Percentiles rank a stretch among this genome's conserved stretches.
Conservation (phyloP, 1,284 basidiomycete genomes). For the Trichosporon asahii region DNA sequence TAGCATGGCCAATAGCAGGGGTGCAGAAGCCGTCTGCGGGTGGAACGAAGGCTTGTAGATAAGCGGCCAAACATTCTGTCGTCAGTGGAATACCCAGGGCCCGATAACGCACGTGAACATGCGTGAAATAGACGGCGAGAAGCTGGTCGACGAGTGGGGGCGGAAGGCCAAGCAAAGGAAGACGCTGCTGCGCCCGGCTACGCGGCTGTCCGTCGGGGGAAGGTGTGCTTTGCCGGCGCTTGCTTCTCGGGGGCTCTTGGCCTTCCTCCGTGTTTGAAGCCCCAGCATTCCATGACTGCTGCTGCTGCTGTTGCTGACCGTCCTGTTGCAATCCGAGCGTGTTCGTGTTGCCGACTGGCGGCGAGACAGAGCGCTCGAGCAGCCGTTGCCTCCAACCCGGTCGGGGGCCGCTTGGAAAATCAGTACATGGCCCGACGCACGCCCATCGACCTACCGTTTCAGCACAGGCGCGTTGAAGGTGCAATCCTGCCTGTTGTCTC, state of each 20-base stretch:
- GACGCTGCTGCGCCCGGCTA: slow-evolving; percentile 11
- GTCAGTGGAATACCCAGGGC: neutral
- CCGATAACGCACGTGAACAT: slow-evolving; percentile 39
- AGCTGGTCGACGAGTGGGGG: slow-evolving; percentile 34
- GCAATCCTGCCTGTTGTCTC: slow-evolving; percentile 29
- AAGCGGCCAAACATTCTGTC: slow-evolving; percentile 48
- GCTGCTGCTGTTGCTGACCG: neutral
- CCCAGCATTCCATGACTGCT: neutral
- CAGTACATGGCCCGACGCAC: neutral
- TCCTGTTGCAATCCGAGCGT: neutral
- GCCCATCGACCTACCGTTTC: slow-evolving; percentile 27
- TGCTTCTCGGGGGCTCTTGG: neutral
- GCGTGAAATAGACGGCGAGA: slow-evolving; percentile 42
- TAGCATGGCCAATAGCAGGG: slow-evolving; percentile 44
- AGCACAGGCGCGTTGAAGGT: slow-evolving; percentile 30
- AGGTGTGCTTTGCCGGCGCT: neutral
- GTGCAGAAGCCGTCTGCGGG: slow-evolving; percentile 32
- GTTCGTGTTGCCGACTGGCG: neutral
- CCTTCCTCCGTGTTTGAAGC: neutral
- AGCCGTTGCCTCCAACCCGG: slow-evolving; percentile 5
- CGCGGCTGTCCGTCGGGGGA: neutral
- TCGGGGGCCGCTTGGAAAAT: neutral
- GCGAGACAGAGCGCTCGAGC: neutral
- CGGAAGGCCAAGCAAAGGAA: slow-evolving; percentile 28
- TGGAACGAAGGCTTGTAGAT: slow-evolving; percentile 48